Evolutionary conservation across 1,284 basidiomycete genomes (phyloP).

Genomic region (Microbotryum saponariae): DNA sequence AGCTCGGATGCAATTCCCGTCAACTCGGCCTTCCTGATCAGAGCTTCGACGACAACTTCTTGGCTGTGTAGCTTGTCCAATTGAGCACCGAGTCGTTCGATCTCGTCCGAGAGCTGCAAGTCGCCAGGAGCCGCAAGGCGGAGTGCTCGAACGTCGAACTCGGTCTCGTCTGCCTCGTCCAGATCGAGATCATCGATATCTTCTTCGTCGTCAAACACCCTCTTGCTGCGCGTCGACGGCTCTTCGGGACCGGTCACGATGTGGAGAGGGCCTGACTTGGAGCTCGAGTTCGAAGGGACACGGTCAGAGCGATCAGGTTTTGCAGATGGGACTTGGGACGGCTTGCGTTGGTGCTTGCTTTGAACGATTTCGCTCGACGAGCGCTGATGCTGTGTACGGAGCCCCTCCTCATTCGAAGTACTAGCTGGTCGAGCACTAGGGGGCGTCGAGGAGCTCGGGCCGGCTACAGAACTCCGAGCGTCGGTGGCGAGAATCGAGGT

Average conservation of each 20-base stretch:
- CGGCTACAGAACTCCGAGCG: not conserved
- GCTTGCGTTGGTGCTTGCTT: too few relatives aligned
- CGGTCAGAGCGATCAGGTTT: not conserved
- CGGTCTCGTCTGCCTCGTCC: constrained; percentile 13
- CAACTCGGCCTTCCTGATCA: constrained; percentile 88
- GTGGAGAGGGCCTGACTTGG: not conserved
- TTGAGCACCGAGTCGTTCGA: constrained; percentile 63
- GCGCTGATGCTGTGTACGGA: too few relatives aligned
- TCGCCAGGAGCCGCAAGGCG: constrained; percentile 74
- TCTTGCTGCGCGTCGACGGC: constrained; percentile 8
- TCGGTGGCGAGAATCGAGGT: constrained; percentile 58
- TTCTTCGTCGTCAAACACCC: constrained; percentile 41
- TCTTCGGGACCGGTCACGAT: not conserved
- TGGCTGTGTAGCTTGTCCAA: constrained; percentile 70
- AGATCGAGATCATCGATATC: constrained; percentile 15
- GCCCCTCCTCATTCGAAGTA: too few relatives aligned
- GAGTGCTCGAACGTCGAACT: constrained; percentile 46
- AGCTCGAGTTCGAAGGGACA: not conserved
- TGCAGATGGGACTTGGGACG: too few relatives aligned
- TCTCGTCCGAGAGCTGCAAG: constrained; percentile 73
- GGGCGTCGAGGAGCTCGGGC: too few relatives aligned
- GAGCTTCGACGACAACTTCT: constrained; percentile 68
- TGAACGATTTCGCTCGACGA: too few relatives aligned
- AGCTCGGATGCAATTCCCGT: constrained; percentile 83
- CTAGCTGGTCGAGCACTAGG: too few relatives aligned